Evolutionary conservation across 768 basidiomycete species (phyloP), one percentile per base, ranked within the genome.

Genomic region (Auricularia sp.): DNA sequence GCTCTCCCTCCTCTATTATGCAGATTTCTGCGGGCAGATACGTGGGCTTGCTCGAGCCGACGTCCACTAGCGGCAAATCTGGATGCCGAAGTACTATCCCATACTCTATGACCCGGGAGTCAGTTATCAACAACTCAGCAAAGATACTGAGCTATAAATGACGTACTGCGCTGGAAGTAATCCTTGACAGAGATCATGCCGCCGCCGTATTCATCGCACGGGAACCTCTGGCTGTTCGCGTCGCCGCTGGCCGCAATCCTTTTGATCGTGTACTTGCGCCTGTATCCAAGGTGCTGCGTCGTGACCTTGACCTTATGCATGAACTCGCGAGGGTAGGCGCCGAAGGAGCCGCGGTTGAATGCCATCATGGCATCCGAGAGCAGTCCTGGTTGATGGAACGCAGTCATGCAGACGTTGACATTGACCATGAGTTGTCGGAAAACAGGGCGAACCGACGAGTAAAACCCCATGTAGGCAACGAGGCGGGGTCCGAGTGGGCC

Each of bases 11-110:
- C 44, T 84, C 71, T 61, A 92, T 87, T 33, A 82, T 76, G 75
- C 90, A 92, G 1, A 92, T 62, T 71, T 92, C 90, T 0, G 88
- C 84, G 0, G 90, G 90, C 1, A 90, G 73, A 69, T 73, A 82
- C 67, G 78, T 75, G 45, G 73, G 69, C 69, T 81, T 78, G 14
- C 69, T 63, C 54, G 80, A 80, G 6, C 84, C 83, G 6, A 88
- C 81, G 65, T 88, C 82, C 45, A 88, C 79, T 7, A 87, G 47
- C 16, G 8, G 84, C 61, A 87, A 69, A 1, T 85, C 74, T 77
- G 54, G 73, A 54, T 78, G 67, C 29, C 72, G 72, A 7, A 92
- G 70, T 0, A 64, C 79, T 44, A 83, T 85, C 0, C 80, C 79
- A 68, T 90, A 84, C 68, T 86, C 89, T 90, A 51, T 51, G 47